A percentile compares a stretch with the other conserved stretches of the same genome.
Evolutionary conservation across 768 basidiomycete species (phyloP).

Genomic region (Tricholoma terreum): DNA sequence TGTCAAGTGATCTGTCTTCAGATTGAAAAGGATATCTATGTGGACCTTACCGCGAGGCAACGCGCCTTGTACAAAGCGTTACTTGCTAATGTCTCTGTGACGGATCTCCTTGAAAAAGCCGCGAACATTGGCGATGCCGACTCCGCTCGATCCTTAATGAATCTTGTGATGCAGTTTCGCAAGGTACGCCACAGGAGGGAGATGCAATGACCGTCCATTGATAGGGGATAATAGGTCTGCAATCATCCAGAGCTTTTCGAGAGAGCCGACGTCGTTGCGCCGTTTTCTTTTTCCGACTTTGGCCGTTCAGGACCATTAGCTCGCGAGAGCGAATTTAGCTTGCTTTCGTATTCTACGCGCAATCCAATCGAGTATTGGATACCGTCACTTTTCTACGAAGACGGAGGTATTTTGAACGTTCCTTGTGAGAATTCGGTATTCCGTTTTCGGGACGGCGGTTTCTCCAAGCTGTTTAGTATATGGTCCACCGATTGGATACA

Average conservation of each 20-base stretch:
- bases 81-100: slow-evolving; percentile 89
- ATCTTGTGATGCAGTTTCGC: slow-evolving; percentile 99
- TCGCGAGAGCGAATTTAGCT: slow-evolving; percentile 84
- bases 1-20: slow-evolving; percentile 26
- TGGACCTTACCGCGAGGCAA: slow-evolving; percentile 92
- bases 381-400: slow-evolving; percentile 73
- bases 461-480: slow-evolving; percentile 78
- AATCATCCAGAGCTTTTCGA: slow-evolving; percentile 99
- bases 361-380: slow-evolving; percentile 82
- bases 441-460: slow-evolving; percentile 49
- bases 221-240: slow-evolving; percentile 61
- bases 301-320: slow-evolving; percentile 77
- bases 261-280: slow-evolving; percentile 91
- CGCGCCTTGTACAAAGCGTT: slow-evolving; percentile 86
- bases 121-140: slow-evolving; percentile 88
- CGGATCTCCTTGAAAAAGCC: slow-evolving; percentile 91
- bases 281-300: slow-evolving; percentile 85
- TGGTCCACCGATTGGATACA: slow-evolving; percentile 86
- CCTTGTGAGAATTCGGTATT: slow-evolving; percentile 52
- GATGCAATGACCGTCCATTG: background rate
- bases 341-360: slow-evolving; percentile 79
- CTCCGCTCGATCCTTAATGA: slow-evolving; percentile 94
- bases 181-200: slow-evolving; percentile 52
- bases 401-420: slow-evolving; percentile 68
- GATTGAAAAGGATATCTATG: slow-evolving; percentile 96